phyloP scores from a whole-genome alignment of 2,329 filamentous ascomycete species.

The Neofusicoccum kwambonambiense region DNA sequence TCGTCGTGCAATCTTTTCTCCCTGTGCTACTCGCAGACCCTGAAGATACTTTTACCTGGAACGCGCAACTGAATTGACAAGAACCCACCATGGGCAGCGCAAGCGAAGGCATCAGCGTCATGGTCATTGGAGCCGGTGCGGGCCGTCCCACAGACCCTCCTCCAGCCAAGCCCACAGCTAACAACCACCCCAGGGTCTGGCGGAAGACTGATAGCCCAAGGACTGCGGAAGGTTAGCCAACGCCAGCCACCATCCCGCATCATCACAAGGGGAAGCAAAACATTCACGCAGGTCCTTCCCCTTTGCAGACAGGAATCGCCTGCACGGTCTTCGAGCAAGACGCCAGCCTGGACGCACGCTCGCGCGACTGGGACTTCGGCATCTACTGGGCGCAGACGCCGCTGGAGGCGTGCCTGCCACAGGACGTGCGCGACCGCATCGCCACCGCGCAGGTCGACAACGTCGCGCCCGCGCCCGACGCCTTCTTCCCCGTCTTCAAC shows the following conservation, averaged over 20 bases:
- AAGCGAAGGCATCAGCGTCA: slow-evolving; percentile 12
- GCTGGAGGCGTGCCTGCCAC: slow-evolving; percentile 39
- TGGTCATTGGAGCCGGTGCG: slow-evolving; percentile 18
- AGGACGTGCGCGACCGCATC: slow-evolving; percentile 51
- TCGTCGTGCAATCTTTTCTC: neutral
- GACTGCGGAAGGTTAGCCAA: slow-evolving; percentile 37
- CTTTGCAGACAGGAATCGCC: slow-evolving; percentile 29
- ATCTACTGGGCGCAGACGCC: slow-evolving; percentile 57
- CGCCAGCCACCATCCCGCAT: too few species aligned
- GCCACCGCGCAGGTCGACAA: slow-evolving; percentile 56
- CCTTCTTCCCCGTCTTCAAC: slow-evolving; percentile 23
- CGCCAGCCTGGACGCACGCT: slow-evolving; percentile 37
- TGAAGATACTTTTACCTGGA: neutral
- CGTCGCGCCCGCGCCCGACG: slow-evolving; percentile 36
- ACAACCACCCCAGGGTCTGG: slow-evolving; percentile 35
- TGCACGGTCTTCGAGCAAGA: slow-evolving; percentile 61
- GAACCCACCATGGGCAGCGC: neutral
- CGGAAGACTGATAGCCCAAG: slow-evolving; percentile 43
- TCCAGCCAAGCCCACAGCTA: slow-evolving; percentile 30
- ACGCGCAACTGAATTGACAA: neutral
- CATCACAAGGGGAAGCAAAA: neutral
- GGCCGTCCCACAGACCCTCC: neutral
- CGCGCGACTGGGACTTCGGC: slow-evolving; percentile 64
- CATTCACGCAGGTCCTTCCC: neutral
- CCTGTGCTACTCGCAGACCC: neutral